A percentile compares a stretch with the other conserved stretches of the same genome.
Evolutionary conservation across 495 filamentous ascomycete species (phyloP).

Genomic region (Hypoxylon trugodes): DNA sequence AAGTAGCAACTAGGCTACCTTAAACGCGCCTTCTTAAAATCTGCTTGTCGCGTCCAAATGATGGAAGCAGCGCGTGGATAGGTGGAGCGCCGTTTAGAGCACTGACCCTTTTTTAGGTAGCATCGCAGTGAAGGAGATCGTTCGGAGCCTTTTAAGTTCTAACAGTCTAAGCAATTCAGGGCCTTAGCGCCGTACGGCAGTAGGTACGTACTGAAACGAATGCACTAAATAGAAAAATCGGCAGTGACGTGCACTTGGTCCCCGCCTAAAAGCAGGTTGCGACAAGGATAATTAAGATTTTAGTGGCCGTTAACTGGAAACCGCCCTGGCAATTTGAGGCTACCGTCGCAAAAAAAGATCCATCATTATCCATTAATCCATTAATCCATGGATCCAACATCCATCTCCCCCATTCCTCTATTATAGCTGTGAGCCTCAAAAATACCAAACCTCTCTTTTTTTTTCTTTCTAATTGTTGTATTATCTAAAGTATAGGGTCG

Average conservation of each 20-base stretch:
- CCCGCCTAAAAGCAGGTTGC: conserved; percentile 34
- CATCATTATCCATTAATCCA: too few relatives aligned
- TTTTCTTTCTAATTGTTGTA: conserved; percentile 6
- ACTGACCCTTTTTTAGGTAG: too few relatives aligned
- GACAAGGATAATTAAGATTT: conserved; percentile 11
- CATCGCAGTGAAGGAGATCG: conserved; percentile 10
- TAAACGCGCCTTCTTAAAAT: conserved; percentile 32
- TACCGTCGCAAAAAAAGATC: conserved; percentile 42
- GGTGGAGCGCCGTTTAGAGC: not conserved
- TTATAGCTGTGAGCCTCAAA: too few relatives aligned
- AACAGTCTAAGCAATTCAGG: not conserved
- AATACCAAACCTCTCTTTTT: too few relatives aligned
- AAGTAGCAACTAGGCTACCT: too few relatives aligned
- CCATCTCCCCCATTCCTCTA: too few relatives aligned
- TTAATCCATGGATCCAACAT: too few relatives aligned
- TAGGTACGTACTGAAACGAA: too few relatives aligned
- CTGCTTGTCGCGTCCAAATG: conserved; percentile 14
- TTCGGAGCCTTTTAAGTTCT: conserved; percentile 8
- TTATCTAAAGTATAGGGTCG: conserved; percentile 4
- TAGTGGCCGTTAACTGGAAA: conserved; percentile 21
- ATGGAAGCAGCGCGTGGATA: conserved; percentile 25
- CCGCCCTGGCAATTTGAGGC: conserved; percentile 30
- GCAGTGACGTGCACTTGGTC: conserved; percentile 38
- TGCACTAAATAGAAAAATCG: conserved; percentile 36
- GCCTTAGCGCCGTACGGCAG: conserved; percentile 8